Percentiles rank a stretch among this genome's conserved stretches.
Evolutionary conservation across 768 basidiomycete genomes (phyloP).

Genomic region (Coprinopsis strossmayeri): DNA sequence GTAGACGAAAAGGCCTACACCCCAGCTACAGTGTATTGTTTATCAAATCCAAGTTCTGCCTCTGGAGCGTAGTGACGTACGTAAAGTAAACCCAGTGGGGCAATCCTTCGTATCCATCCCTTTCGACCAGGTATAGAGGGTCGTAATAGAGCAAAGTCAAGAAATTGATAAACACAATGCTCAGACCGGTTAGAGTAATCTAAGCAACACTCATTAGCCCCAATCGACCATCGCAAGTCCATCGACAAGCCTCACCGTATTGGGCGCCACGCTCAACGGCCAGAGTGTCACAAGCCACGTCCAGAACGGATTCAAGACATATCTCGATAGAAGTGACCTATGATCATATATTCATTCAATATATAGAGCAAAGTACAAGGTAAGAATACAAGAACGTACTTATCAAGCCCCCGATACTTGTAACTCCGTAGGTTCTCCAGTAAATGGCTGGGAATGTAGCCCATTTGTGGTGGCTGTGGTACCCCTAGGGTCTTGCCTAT

Average conservation of each 20-base stretch:
- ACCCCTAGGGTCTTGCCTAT: too few species aligned
- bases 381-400: slow-evolving; percentile 35
- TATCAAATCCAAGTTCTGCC: slow-evolving; percentile 2
- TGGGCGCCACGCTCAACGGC: slow-evolving; percentile 82
- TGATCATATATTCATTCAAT: not conserved
- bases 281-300: slow-evolving; percentile 86
- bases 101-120: slow-evolving; percentile 52
- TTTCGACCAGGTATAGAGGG: slow-evolving; percentile 64
- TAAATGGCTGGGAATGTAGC: slow-evolving; percentile 59
- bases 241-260: slow-evolving; percentile 57
- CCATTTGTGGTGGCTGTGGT: slow-evolving; percentile 30
- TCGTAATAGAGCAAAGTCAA: slow-evolving; percentile 79
- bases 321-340: slow-evolving; percentile 72
- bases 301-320: slow-evolving; percentile 84
- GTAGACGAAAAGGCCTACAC: slow-evolving; percentile 82
- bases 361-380: slow-evolving; percentile 6
- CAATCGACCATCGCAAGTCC: not conserved
- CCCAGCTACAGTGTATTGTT: slow-evolving; percentile 54
- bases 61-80: slow-evolving; percentile 33
- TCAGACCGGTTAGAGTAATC: slow-evolving; percentile 87
- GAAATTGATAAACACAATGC: slow-evolving; percentile 80
- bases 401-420: slow-evolving; percentile 76
- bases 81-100: slow-evolving; percentile 91
- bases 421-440: slow-evolving; percentile 73
- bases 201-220: slow-evolving; percentile 20